Conservation (phyloP, 2,329 filamentous ascomycete genomes). For the Phaeoacremonium minimum region DNA sequence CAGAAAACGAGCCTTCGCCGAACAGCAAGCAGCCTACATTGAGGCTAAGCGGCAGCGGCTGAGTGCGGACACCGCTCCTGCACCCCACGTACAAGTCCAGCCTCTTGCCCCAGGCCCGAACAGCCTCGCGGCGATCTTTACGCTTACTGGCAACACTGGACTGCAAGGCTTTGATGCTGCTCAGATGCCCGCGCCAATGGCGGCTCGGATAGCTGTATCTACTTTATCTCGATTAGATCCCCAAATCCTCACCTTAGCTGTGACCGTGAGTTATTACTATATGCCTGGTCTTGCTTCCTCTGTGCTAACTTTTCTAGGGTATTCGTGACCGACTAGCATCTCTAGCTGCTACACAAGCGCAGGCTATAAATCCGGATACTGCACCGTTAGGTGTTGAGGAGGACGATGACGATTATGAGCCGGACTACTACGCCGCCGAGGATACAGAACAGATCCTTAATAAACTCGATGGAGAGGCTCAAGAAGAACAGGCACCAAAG, state of each 20-base stretch:
- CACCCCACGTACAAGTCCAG: conserved; percentile 51
- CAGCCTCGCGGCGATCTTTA: conserved; percentile 80
- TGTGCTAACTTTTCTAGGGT: conserved; percentile 26
- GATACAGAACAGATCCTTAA: conserved; percentile 74
- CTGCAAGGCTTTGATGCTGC: conserved; percentile 80
- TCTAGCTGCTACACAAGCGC: conserved; percentile 39
- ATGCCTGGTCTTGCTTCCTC: conserved; percentile 11
- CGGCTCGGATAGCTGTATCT: conserved; percentile 77
- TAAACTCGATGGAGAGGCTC: conserved; percentile 67
- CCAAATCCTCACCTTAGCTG: conserved; percentile 64
- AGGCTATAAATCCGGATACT: conserved; percentile 51
- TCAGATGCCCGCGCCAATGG: conserved; percentile 68
- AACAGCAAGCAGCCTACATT: conserved; percentile 65
- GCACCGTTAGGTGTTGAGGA: conserved; percentile 62
- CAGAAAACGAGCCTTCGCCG: conserved; percentile 71
- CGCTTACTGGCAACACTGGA: conserved; percentile 70
- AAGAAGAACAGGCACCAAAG: conserved; percentile 42
- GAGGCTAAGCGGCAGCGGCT: conserved; percentile 84
- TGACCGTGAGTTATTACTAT: conserved; percentile 52
- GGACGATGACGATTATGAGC: conserved; percentile 89
- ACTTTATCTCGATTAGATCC: conserved; percentile 70
- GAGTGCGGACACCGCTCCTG: conserved; percentile 39
- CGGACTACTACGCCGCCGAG: conserved; percentile 75
- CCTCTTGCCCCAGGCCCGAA: conserved; percentile 72
- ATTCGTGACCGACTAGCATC: conserved; percentile 46